phyloP scores from a whole-genome alignment of 2,329 filamentous ascomycete species.

The Sclerotinia trifoliorum region DNA sequence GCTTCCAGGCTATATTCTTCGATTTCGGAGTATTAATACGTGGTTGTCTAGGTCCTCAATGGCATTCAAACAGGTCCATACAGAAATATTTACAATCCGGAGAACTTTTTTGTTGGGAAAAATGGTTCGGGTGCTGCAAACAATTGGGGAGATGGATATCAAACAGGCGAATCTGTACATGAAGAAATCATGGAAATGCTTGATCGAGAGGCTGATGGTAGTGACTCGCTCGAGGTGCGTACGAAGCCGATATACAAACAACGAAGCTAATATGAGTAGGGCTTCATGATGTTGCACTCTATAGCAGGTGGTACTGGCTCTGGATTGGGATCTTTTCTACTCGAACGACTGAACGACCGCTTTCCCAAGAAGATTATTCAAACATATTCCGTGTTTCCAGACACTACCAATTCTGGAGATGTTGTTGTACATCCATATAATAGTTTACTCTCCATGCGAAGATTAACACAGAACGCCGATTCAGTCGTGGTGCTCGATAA shows the following conservation, averaged over 20 bases:
- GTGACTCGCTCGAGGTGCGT: constrained; percentile 83
- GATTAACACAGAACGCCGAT: constrained; percentile 93
- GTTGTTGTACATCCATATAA: constrained; percentile 99
- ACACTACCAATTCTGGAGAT: constrained; percentile 81
- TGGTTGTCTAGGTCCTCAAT: constrained; percentile 67
- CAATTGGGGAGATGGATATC: constrained; percentile 97
- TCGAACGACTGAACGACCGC: constrained; percentile 92
- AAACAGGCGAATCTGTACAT: constrained; percentile 84
- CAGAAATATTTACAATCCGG: constrained; percentile 98
- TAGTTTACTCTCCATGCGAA: constrained; percentile 85
- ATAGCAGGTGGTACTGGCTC: constrained; percentile 97
- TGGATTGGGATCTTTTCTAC: constrained; percentile 89
- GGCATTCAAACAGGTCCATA: constrained; percentile 90
- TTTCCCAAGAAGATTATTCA: constrained; percentile 99
- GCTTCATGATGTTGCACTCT: constrained; percentile 98
- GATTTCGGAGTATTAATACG: constrained; percentile 17
- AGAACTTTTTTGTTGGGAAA: constrained; percentile 97
- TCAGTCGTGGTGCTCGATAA: constrained; percentile 98
- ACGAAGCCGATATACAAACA: neutral
- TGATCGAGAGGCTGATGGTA: constrained; percentile 95
- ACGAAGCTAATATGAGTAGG: constrained; percentile 49
- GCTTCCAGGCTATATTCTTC: neutral
- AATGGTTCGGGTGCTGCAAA: constrained; percentile 92
- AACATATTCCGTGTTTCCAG: constrained; percentile 97
- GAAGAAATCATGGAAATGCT: constrained; percentile 99